Base-by-base conservation (phyloP, 768 basidiomycete genomes). In the Suillus weaverae region DNA sequence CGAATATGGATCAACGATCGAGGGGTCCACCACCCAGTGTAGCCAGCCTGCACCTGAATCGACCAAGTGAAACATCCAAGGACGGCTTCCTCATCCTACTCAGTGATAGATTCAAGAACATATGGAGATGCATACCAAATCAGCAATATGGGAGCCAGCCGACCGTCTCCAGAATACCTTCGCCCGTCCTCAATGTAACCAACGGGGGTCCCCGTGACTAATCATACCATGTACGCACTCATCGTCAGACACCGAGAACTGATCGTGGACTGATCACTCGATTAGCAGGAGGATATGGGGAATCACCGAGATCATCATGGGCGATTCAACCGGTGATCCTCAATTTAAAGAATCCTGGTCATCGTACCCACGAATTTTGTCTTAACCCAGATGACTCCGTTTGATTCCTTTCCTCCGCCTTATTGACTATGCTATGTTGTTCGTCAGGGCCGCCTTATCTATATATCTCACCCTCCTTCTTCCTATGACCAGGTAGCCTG, bases 231-330 rank as follows among this genome's bases (percentile, higher is more conserved):
- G 57, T 59, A 43, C 57, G 57, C 57, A 20, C 18, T 41, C 57
- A 30, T 59, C 57, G 57, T 41, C 57, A 59, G 57, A 59, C 39
- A 41, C 57, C 57, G 57, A 59, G 11, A 41, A 39, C 26, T 41
- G 57, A 59, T 59, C 38, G 30, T 59, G 18, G 18, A 41, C 57
- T 6, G 57, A 59, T 54, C 20, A n/a, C 57, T 59, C 26, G 38
- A 41, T 59, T 59, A 38, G 57, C 57, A 59, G 57, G 26, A 32
- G 57, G 22, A 39, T 26, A 57, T 39, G 56, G 56, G 56, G 56
- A 59, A 59, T 59, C 57, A 20, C 57, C 57, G 57, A 59, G 57
- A 59, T 59, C 57, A 59, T 41, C 57, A 41, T 59, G 57, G 57
- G 38, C 38, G 57, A 59, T 59, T 59, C 26, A 38, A 59, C 26